A percentile compares a stretch with the other conserved stretches of the same genome.
Conservation (phyloP, 208 protist genomes). For the Wallacemonas sp. region DNA sequence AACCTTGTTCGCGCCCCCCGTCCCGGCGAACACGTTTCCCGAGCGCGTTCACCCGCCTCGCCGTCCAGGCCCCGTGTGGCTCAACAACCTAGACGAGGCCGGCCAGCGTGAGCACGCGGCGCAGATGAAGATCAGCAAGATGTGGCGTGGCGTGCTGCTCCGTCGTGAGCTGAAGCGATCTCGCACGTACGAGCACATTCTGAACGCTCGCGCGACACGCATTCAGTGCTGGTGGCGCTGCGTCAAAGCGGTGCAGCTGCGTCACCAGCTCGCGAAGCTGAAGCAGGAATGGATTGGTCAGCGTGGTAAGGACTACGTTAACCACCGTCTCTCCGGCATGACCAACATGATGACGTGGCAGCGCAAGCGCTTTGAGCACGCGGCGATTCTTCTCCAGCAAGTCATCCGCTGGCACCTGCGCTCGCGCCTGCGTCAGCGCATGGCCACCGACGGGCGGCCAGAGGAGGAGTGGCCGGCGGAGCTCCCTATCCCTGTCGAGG, state of each 20-base stretch:
- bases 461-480: conserved; percentile 30
- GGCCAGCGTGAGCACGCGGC: conserved; percentile 65
- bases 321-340: conserved; percentile 31
- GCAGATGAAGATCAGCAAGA: conserved; percentile 57
- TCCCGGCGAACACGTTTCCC: conserved; percentile 59
- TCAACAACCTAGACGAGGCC: conserved; percentile 55
- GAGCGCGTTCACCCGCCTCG: conserved; percentile 52
- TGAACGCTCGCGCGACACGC: conserved; percentile 47
- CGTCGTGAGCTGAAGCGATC: conserved; percentile 59
- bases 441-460: conserved; percentile 18
- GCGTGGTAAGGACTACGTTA: conserved; percentile 40
- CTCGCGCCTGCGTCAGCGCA: conserved; percentile 20
- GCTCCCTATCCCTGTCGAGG: conserved; percentile 36
- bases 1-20: conserved; percentile 66
- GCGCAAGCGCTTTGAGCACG: conserved; percentile 54
- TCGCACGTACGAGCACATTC: conserved; percentile 35
- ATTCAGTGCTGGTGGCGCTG: conserved; percentile 88
- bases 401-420: conserved; percentile 64
- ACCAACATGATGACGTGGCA: conserved; percentile 80
- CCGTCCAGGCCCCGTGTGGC: conserved; percentile 38
- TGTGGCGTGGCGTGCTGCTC: conserved; percentile 80
- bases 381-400: conserved; percentile 68
- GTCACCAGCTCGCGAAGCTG: conserved; percentile 31
- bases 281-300: conserved; percentile 52
- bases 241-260: conserved; percentile 34